Conservation (phyloP, 2,329 filamentous ascomycete species). For the Fusarium floridanum region DNA sequence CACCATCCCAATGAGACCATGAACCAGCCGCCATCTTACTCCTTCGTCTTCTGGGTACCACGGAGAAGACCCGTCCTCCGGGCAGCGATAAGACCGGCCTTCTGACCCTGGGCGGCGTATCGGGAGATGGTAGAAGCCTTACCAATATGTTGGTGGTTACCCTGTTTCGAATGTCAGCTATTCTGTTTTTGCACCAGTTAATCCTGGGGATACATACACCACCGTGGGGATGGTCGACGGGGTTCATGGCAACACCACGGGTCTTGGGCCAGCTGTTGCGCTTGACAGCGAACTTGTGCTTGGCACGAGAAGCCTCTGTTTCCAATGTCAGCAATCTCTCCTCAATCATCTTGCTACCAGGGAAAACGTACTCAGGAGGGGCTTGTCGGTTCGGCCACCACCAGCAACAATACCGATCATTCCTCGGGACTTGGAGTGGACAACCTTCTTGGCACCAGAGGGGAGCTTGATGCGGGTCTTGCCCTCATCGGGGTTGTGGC, state of each 20-base stretch:
- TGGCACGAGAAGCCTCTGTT: conserved; percentile 96
- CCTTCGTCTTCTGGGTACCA: conserved; percentile 99
- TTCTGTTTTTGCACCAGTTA: conserved; percentile 24
- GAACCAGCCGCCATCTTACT: conserved; percentile 72
- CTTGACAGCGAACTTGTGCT: conserved; percentile 99
- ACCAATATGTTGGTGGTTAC: conserved; percentile 99
- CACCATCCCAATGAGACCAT: conserved; percentile 74
- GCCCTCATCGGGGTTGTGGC: conserved; percentile 98
- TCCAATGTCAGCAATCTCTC: conserved; percentile 55
- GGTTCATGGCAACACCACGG: conserved; percentile 99
- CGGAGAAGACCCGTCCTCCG: conserved; percentile 99
- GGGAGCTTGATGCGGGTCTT: conserved; percentile 99
- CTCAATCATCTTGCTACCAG: not conserved
- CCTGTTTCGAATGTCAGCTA: conserved; percentile 65
- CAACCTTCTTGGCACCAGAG: conserved; percentile 98
- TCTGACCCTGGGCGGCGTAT: conserved; percentile 98
- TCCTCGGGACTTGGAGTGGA: conserved; percentile 90
- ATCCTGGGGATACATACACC: conserved; percentile 69
- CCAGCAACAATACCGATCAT: conserved; percentile 99
- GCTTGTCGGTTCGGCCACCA: conserved; percentile 99
- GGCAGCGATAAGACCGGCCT: conserved; percentile 99
- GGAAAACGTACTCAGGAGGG: conserved; percentile 82
- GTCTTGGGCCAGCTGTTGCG: conserved; percentile 99
- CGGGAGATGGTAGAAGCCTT: conserved; percentile 99
- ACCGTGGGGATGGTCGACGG: conserved; percentile 98